Evolutionary conservation across 192 early-diverging fungal species (phyloP).

Genomic region (Obelidium mucronatum): DNA sequence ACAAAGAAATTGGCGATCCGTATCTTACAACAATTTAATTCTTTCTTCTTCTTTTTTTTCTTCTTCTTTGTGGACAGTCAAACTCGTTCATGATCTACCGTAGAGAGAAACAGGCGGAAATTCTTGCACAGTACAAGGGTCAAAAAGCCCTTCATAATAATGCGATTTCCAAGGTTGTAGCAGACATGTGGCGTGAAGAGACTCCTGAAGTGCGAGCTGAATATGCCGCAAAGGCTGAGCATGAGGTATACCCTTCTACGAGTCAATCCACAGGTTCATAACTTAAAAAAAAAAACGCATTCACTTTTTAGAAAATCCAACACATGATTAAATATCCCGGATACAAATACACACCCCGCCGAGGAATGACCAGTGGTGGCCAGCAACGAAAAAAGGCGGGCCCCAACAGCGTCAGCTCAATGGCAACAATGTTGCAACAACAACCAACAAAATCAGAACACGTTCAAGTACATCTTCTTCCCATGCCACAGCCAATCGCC

Average conservation of each 20-base stretch:
- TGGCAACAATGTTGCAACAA: neutral
- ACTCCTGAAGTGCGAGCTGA: slow-evolving; percentile 50
- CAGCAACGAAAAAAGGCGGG: neutral
- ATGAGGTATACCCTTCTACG: slow-evolving; percentile 28
- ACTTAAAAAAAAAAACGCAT: too few species aligned
- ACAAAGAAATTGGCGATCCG: neutral
- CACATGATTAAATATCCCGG: slow-evolving; percentile 63
- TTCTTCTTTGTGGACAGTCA: slow-evolving; percentile 3
- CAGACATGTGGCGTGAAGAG: slow-evolving; percentile 62
- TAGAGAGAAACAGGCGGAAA: slow-evolving; percentile 59
- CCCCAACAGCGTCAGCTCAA: neutral
- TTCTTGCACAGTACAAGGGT: slow-evolving; percentile 51
- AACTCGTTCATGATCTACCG: slow-evolving; percentile 68
- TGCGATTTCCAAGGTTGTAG: slow-evolving; percentile 63
- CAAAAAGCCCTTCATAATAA: slow-evolving; percentile 57
- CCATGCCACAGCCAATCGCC: slow-evolving; percentile 4
- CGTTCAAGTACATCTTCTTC: slow-evolving; percentile 26
- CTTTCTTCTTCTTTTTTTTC: neutral
- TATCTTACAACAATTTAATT: neutral
- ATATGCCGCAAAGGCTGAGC: slow-evolving; percentile 58
- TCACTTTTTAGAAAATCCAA: slow-evolving; percentile 43
- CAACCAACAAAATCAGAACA: slow-evolving; percentile 4
- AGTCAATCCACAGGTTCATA: neutral
- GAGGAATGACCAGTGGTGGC: neutral
- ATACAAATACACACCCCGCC: slow-evolving; percentile 62